These are phyloP conservation scores for Hordeum vulgare DNA, from an alignment of 176 grass and related monocot genomes.

Conservation along the genomic window DNA sequence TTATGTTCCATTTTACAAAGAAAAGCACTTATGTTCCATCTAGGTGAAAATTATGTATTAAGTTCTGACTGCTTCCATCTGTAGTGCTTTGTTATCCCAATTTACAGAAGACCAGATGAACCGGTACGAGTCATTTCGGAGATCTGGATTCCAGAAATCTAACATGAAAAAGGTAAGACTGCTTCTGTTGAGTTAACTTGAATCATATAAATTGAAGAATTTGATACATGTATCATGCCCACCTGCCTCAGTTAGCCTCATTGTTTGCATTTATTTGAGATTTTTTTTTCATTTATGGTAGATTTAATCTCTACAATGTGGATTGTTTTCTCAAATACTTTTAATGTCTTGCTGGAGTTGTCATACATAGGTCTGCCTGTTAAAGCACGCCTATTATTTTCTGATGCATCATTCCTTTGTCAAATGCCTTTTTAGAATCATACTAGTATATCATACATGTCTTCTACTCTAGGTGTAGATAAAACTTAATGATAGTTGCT, in stretches of 20 bases:
- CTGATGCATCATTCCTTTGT: neutral
- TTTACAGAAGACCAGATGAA: slow-evolving; percentile 85
- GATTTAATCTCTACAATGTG: neutral
- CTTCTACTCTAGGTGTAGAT: neutral
- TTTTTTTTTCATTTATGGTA: neutral
- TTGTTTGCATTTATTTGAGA: neutral
- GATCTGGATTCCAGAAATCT: slow-evolving; percentile 81
- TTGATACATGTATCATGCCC: neutral
- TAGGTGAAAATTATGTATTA: neutral
- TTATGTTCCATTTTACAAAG: neutral
- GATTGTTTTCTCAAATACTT: neutral
- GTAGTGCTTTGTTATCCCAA: slow-evolving; percentile 64
- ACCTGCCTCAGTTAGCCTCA: neutral
- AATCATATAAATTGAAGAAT: slow-evolving; percentile 3
- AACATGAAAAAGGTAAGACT: slow-evolving; percentile 77
- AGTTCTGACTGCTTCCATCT: slow-evolving; percentile 9
- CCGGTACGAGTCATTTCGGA: slow-evolving; percentile 78
- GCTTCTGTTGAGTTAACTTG: neutral
- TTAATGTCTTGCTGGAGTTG: neutral
- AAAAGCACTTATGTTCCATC: neutral
- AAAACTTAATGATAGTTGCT: neutral
- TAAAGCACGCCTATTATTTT: neutral
- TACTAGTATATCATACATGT: neutral
- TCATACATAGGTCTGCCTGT: neutral
- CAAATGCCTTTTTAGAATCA: neutral